Conservation (phyloP, 148 eudicot species). For the Arctostaphylos glauca region DNA sequence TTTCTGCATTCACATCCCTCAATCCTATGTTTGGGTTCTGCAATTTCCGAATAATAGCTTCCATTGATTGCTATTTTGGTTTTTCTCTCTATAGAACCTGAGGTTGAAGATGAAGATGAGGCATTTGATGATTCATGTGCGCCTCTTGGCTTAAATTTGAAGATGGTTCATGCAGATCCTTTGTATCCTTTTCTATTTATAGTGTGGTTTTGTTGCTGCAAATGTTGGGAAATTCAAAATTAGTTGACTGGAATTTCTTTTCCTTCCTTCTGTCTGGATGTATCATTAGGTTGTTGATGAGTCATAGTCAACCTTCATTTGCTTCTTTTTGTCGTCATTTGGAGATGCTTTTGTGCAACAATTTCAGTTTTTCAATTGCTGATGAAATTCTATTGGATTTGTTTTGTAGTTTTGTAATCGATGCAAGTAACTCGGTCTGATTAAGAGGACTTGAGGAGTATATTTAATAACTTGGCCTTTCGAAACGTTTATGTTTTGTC, state of each 20-base stretch:
- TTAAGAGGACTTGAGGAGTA: background rate
- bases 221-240: background rate
- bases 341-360: background rate
- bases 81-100: constrained; percentile 26
- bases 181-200: constrained; percentile 58
- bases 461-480: background rate
- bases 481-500: background rate
- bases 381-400: background rate
- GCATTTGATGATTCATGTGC: constrained; percentile 26
- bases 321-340: background rate
- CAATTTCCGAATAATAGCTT: background rate
- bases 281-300: no score
- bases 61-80: constrained; percentile 2
- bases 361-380: background rate
- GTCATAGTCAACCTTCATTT: background rate
- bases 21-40: background rate
- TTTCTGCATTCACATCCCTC: background rate
- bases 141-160: constrained; percentile 19
- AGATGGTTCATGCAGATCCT: constrained; percentile 41
- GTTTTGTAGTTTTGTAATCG: background rate
- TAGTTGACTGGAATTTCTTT: background rate
- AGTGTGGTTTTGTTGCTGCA: background rate
- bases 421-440: background rate
- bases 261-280: background rate
- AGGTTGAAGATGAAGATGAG: constrained; percentile 40